A percentile compares a stretch with the other conserved stretches of the same genome.
phyloP scores from a whole-genome alignment of 192 early-diverging fungal genomes.

The Funneliformis mosseae region DNA sequence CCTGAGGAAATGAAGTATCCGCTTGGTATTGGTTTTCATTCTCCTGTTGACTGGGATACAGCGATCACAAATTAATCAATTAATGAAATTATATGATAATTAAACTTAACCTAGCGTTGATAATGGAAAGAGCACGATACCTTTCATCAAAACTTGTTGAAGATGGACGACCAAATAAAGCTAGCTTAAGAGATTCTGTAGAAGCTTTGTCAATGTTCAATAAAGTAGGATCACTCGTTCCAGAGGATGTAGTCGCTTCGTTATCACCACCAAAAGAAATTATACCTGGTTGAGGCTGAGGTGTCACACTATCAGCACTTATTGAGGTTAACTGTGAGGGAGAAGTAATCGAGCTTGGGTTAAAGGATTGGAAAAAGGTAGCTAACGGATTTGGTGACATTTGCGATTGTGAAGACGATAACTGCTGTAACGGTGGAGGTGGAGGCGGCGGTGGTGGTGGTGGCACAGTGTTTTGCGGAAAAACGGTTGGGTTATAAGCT shows the following conservation, averaged over 20 bases:
- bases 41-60: constrained; percentile 10
- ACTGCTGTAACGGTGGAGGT: constrained; percentile 17
- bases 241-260: neutral
- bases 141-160: neutral
- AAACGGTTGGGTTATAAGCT: neutral
- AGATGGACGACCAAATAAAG: constrained; percentile 42
- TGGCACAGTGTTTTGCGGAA: neutral
- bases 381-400: constrained; percentile 19
- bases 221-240: constrained; percentile 22
- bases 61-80: neutral
- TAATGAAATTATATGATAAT: neutral
- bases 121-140: neutral
- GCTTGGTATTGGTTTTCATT: constrained; percentile 1
- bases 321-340: neutral
- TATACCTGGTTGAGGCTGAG: constrained; percentile 6
- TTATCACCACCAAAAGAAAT: neutral
- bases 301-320: neutral
- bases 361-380: neutral
- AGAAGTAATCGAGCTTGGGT: neutral
- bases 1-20: neutral
- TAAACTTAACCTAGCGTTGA: neutral
- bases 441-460: constrained; percentile 18
- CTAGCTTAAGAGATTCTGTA: constrained; percentile 47
- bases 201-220: constrained; percentile 20
- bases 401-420: neutral